These are phyloP conservation scores for Phoma sp. DNA, from an alignment of 2,329 filamentous ascomycete genomes.

Conservation along the genomic window DNA sequence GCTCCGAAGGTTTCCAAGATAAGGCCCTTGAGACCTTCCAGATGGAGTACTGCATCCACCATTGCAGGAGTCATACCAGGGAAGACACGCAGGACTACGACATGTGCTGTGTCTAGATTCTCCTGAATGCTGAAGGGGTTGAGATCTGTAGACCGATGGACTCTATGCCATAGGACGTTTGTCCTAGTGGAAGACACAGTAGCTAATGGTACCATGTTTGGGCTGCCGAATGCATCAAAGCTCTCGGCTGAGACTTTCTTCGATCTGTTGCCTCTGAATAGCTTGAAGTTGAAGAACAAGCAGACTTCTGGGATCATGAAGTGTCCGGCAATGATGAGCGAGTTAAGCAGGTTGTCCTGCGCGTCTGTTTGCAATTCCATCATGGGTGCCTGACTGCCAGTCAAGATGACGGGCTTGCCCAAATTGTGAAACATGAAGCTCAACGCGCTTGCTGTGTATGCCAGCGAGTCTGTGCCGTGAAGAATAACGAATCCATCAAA, in stretches of 20 bases:
- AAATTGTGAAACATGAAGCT: constrained; percentile 94
- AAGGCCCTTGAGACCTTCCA: constrained; percentile 79
- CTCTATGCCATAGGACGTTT: constrained; percentile 80
- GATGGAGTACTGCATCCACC: constrained; percentile 81
- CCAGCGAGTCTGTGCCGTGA: constrained; percentile 88
- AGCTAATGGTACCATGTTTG: constrained; percentile 84
- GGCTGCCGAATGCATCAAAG: constrained; percentile 86
- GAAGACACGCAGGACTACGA: constrained; percentile 88
- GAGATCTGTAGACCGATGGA: constrained; percentile 76
- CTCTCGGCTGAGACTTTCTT: constrained; percentile 88
- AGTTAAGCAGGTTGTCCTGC: constrained; percentile 87
- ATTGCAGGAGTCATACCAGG: constrained; percentile 93
- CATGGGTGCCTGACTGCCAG: constrained; percentile 76
- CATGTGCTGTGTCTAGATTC: constrained; percentile 83
- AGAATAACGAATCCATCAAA: constrained; percentile 93
- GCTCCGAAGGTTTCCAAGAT: constrained; percentile 93
- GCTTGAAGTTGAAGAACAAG: constrained; percentile 90
- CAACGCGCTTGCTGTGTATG: constrained; percentile 85
- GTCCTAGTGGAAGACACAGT: constrained; percentile 82
- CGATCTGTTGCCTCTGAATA: constrained; percentile 86
- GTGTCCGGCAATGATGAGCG: constrained; percentile 87
- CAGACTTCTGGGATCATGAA: constrained; percentile 94
- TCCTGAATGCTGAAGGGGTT: constrained; percentile 74
- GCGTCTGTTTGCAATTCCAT: constrained; percentile 90
- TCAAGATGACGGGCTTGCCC: constrained; percentile 89